Evolutionary conservation across 441 rosid species (phyloP).

Genomic region (Hura crepitans): DNA sequence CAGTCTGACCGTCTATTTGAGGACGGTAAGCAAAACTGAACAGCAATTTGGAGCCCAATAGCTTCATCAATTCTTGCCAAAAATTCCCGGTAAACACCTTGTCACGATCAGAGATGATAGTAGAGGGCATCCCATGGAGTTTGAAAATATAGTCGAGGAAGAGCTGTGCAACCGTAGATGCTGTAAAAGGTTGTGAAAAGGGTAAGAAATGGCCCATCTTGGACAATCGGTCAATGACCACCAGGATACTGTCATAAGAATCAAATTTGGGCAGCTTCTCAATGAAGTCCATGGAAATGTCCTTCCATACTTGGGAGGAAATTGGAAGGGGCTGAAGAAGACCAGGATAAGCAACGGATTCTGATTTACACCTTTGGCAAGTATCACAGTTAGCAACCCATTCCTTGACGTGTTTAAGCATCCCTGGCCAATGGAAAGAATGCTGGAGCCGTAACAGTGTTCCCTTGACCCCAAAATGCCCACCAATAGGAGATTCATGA

Average conservation of each 20-base stretch:
- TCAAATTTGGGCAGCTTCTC: too few relatives aligned
- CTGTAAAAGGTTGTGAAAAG: too few relatives aligned
- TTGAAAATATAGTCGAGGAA: too few relatives aligned
- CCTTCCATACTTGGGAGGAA: background rate
- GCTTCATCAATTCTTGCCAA: too few relatives aligned
- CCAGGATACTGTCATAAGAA: too few relatives aligned
- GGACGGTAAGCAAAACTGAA: slow-evolving; percentile 1
- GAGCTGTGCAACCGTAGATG: too few relatives aligned
- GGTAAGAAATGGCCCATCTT: too few relatives aligned
- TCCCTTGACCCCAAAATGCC: background rate
- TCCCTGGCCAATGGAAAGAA: background rate
- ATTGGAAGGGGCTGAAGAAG: background rate
- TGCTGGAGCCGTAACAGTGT: background rate
- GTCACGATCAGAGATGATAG: too few relatives aligned
- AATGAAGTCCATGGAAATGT: background rate
- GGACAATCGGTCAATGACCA: too few relatives aligned
- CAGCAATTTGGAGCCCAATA: background rate
- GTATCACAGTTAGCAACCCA: background rate
- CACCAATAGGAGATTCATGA: background rate
- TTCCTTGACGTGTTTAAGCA: background rate
- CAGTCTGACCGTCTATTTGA: background rate
- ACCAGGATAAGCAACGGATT: background rate
- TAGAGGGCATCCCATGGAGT: too few relatives aligned
- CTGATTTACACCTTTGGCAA: background rate
- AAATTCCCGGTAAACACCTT: too few relatives aligned